Conservation (phyloP, 345 rosid genomes). For the Hevea brasiliensis region DNA sequence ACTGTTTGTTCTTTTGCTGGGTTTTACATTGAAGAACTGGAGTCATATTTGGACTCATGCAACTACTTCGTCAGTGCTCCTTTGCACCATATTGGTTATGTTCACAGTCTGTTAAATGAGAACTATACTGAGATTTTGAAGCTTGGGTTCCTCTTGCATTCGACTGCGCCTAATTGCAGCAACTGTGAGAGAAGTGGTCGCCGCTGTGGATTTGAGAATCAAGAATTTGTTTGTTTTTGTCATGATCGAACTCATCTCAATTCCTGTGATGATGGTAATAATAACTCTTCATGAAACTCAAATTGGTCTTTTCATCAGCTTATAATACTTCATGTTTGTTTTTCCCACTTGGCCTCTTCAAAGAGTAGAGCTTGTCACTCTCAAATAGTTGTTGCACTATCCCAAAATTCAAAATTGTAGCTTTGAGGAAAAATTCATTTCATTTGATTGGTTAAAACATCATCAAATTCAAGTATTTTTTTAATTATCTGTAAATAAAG, state of each 20-base stretch:
- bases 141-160: constrained; percentile 56
- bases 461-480: too few species aligned
- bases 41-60: constrained; percentile 27
- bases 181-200: constrained; percentile 50
- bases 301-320: not conserved
- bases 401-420: too few species aligned
- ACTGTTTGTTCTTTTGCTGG: constrained; percentile 38
- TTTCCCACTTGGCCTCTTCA: too few species aligned
- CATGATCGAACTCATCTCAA: constrained; percentile 33
- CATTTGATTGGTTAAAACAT: too few species aligned
- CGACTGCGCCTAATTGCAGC: constrained; percentile 45
- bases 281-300: constrained; percentile 39
- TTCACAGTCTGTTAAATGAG: not conserved
- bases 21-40: constrained; percentile 22
- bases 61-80: too few species aligned
- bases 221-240: constrained; percentile 50
- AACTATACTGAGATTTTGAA: constrained; percentile 24
- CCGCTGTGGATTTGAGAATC: constrained; percentile 40
- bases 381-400: too few species aligned
- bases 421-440: too few species aligned
- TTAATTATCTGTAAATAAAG: too few species aligned
- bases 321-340: not conserved
- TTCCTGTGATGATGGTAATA: constrained; percentile 50
- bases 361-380: too few species aligned
- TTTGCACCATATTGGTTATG: constrained; percentile 11